Evolutionary conservation across 2,329 filamentous ascomycete genomes (phyloP), one percentile per base, ranked within the genome.

Genomic region (Neonectria faginata): DNA sequence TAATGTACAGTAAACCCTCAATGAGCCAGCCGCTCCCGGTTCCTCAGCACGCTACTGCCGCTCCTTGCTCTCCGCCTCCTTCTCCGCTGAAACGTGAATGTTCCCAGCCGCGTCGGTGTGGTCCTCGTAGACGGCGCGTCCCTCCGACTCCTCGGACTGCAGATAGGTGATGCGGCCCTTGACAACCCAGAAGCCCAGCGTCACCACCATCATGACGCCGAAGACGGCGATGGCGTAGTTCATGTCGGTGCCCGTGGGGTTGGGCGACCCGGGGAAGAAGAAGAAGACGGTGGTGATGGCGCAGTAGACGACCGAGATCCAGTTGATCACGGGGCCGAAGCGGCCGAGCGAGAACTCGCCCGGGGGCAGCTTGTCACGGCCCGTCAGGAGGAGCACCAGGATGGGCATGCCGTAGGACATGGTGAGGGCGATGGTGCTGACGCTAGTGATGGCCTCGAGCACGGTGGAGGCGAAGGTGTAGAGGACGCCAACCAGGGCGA

Each of bases 201-300:
- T 78, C 8, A 86, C 77, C 3, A 85, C 76, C 56, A 87, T 66
- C 84, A 87, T 85, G 22, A 86, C 79, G 1, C 83, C 85, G 67
- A 87, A 87, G 1, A 87, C 85, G 1, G 82, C 85, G 67, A 87
- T 86, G 6, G 85, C 85, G 69, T 83, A 87, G 73, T 87, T 87
- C 85, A 87, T 87, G 64, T 87, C 83, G n/a, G 76, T 74, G 0
- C 77, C 72, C 0, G 79, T 66, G 0, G 85, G 85, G 62, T 80
- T 80, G 0, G 85, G 85, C 0, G 61, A 64, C 0, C 74, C 74
- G 0, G 85, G 85, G 68, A 87, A 87, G 71, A 87, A 84, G 79
- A 86, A 87, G 74, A 87, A 86, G 27, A 87, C 78, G 0, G 83
- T 84, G 1, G 84, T 86, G 57, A 86, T 73, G 55, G 73, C 74